These are phyloP conservation scores for Passalora sequoiae DNA, from an alignment of 2,329 filamentous ascomycete species.

Conservation along the genomic window DNA sequence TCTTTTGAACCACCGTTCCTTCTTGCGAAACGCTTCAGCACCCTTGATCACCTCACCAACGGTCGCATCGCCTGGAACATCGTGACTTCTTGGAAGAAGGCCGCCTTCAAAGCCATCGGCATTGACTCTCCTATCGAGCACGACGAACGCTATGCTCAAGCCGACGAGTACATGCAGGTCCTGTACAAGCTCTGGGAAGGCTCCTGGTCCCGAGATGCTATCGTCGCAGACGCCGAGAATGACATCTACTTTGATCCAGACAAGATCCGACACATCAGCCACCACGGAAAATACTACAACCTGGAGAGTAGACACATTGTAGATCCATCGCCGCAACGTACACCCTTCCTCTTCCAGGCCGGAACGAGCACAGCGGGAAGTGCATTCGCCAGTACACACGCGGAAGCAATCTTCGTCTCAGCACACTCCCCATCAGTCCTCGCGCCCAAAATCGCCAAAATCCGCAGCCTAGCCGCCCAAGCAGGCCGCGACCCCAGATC, in stretches of 20 bases:
- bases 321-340: constrained; percentile 39
- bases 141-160: constrained; percentile 57
- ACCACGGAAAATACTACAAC: constrained; percentile 53
- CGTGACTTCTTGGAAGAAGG: constrained; percentile 59
- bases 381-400: constrained; percentile 53
- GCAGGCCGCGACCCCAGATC: constrained; percentile 53
- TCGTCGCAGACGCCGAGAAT: constrained; percentile 49
- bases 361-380: constrained; percentile 56
- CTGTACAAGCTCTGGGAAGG: constrained; percentile 59
- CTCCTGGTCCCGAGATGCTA: constrained; percentile 52
- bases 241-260: constrained; percentile 56
- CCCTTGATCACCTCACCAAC: constrained; percentile 57
- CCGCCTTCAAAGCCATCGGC: constrained; percentile 59
- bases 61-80: constrained; percentile 64
- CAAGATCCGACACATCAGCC: constrained; percentile 57
- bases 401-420: constrained; percentile 63
- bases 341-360: constrained; percentile 46
- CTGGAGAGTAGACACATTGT: constrained; percentile 44
- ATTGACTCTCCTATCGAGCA: constrained; percentile 53
- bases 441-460: constrained; percentile 59
- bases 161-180: constrained; percentile 58
- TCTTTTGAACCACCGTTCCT: constrained; percentile 60
- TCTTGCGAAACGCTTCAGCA: constrained; percentile 58
- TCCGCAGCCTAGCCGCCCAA: constrained; percentile 48
- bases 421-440: constrained; percentile 59